These are phyloP conservation scores for Phytophthora lateralis DNA, from an alignment of 352 stramenopile genomes.

Conservation along the genomic window DNA sequence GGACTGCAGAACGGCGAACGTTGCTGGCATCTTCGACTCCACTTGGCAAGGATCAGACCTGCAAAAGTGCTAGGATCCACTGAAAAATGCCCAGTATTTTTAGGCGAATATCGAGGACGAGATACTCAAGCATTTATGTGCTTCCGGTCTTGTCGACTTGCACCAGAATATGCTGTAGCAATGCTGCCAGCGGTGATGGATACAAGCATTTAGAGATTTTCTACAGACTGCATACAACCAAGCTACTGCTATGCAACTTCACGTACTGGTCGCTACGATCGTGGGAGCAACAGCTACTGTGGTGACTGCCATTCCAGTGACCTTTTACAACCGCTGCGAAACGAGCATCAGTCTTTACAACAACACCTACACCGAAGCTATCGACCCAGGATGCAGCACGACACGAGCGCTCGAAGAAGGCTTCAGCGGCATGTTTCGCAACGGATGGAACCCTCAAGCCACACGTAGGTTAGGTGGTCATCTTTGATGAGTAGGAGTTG, in stretches of 20 bases:
- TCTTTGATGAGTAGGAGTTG: background rate
- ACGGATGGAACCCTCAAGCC: conserved; percentile 55
- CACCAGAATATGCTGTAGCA: conserved; percentile 8
- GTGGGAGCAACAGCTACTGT: conserved; percentile 4
- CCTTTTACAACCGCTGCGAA: conserved; percentile 62
- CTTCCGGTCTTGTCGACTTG: conserved; percentile 23
- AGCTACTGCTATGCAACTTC: conserved; percentile 17
- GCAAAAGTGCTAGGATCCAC: conserved; percentile 1
- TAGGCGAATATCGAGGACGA: conserved; percentile 32
- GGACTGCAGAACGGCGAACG: conserved; percentile 5
- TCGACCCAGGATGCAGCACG: conserved; percentile 39
- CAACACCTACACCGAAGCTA: conserved; percentile 46
- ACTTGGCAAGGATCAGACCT: no score
- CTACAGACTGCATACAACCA: background rate
- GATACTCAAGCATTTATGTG: conserved; percentile 12
- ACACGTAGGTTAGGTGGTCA: conserved; percentile 33
- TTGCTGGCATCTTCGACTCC: conserved; percentile 6
- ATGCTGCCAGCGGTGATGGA: background rate
- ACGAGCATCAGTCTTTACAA: conserved; percentile 53
- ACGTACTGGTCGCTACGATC: conserved; percentile 5
- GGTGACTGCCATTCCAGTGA: conserved; percentile 44
- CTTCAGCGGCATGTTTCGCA: conserved; percentile 71
- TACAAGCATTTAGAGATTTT: conserved; percentile 22
- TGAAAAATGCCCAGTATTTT: conserved; percentile 11
- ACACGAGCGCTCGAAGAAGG: conserved; percentile 46